Base-by-base conservation (phyloP, 306 rosid species). In the Bauhinia variegata region DNA sequence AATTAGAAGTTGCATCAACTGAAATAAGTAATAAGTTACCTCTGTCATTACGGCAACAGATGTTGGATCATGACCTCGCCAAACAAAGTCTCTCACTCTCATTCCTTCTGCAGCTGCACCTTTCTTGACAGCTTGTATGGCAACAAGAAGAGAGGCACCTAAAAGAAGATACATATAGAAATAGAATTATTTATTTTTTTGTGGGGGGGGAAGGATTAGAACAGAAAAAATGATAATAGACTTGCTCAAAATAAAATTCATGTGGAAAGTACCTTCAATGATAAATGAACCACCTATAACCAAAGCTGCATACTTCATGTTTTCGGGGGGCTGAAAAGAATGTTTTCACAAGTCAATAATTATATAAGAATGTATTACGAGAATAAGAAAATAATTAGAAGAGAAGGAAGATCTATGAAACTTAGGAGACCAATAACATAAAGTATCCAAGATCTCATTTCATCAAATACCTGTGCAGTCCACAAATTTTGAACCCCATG, bases 61-160 rank as follows among this genome's bases (percentile, higher is more conserved):
- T 46, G 99, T 95, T 72, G 99, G 97, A 76, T 95, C 97, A 70
- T 95, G 97, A 70, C 97, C 99, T 32, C 96, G 97, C 99, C 97
- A 95, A 17, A 95, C 41, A 76, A 81, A 95, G 83, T 95, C 99
- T 75, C 89, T 79, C 77, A 90, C 67, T 71, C 54, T 95, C 99
- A 95, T 90, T 71, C 97, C 99, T 86, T 95, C 97, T 19, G 85
- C 79, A 30, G 91, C 95, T 65, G 97, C 99, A 67, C 99, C 99
- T 86, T 86, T 86, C 86, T 90, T 88, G 78, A 95, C 97, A 67
- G 97, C 96, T 86, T 95, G 93, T 73, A 95, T 80, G 74, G 99
- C 99, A 80, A 95, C 99, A 90, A 88, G 42, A 65, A 95, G 95
- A 70, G 99, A 95, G 75, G 85, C 99, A 51, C 99, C 99, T 95